phyloP scores from a whole-genome alignment of 768 basidiomycete genomes.

The Russula sp. region DNA sequence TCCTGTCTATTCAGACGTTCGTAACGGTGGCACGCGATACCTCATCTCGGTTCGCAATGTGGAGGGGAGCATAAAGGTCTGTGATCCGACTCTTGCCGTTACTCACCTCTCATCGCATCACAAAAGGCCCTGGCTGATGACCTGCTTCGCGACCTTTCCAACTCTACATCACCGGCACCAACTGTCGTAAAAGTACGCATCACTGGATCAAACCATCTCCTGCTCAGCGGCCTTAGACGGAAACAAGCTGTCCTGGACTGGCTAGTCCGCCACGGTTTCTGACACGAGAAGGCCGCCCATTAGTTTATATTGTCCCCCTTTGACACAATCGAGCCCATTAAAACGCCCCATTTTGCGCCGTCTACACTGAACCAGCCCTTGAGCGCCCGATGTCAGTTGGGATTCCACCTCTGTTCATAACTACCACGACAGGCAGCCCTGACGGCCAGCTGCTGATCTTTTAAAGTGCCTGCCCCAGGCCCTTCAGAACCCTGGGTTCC shows the following conservation, averaged over 20 bases:
- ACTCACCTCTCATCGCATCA: slow-evolving; percentile 5
- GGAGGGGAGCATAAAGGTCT: slow-evolving; percentile 54
- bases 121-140: slow-evolving; percentile 55
- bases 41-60: slow-evolving; percentile 60
- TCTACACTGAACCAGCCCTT: not conserved
- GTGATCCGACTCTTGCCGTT: slow-evolving; percentile 26
- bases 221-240: slow-evolving; percentile 59
- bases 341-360: slow-evolving; percentile 13
- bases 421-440: slow-evolving; percentile 8
- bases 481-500: slow-evolving; percentile 1
- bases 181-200: slow-evolving; percentile 45
- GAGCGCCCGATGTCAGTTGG: slow-evolving; percentile 4
- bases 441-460: slow-evolving; percentile 8
- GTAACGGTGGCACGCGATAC: slow-evolving; percentile 57
- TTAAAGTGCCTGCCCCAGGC: not conserved
- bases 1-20: slow-evolving; percentile 71
- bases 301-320: slow-evolving; percentile 16
- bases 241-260: slow-evolving; percentile 56
- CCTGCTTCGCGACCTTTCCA: slow-evolving; percentile 47
- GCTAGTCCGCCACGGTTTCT: slow-evolving; percentile 64
- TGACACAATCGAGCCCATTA: slow-evolving; percentile 11
- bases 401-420: not conserved
- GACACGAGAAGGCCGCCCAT: slow-evolving; percentile 21
- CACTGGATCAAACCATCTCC: slow-evolving; percentile 45
- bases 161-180: slow-evolving; percentile 40